Conservation (phyloP, 1,284 basidiomycete genomes). For the Porogramme epimiltina region DNA sequence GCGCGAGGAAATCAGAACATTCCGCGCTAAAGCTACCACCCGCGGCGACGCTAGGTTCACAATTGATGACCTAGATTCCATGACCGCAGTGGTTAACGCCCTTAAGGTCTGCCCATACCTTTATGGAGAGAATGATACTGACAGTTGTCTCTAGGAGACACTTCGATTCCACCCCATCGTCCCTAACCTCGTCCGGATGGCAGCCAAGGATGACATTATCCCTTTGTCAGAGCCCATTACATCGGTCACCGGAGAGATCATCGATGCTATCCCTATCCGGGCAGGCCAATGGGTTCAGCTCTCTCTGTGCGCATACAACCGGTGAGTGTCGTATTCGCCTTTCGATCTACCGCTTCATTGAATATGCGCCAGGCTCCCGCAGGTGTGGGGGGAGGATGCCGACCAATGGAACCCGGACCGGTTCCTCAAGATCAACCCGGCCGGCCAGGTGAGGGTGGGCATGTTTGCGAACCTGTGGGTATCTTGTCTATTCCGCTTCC, state of each 20-base stretch:
- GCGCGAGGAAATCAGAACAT: constrained; percentile 31
- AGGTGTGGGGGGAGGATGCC: constrained; percentile 52
- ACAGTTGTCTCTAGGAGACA: constrained; percentile 39
- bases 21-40: constrained; percentile 19
- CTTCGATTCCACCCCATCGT: constrained; percentile 41
- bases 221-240: constrained; percentile 40
- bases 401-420: constrained; percentile 56
- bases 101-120: too few relatives aligned
- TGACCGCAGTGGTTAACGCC: constrained; percentile 22
- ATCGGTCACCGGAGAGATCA: constrained; percentile 30
- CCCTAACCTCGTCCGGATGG: constrained; percentile 31
- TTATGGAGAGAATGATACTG: too few relatives aligned
- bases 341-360: neutral
- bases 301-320: constrained; percentile 34
- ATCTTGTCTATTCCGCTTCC: too few relatives aligned
- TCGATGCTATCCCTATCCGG: constrained; percentile 37
- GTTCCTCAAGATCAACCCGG: constrained; percentile 34
- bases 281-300: constrained; percentile 40
- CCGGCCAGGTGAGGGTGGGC: constrained; percentile 43
- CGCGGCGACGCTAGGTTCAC: constrained; percentile 30
- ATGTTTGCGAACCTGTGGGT: constrained; percentile 54
- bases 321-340: constrained; percentile 23
- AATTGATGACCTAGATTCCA: constrained; percentile 32
- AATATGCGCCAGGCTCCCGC: constrained; percentile 23
- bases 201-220: constrained; percentile 38